A percentile compares a stretch with the other conserved stretches of the same genome.
These are phyloP conservation scores for Dorcoceras hygrometricum DNA, from an alignment of 257 asterid species.

Conservation along the genomic window DNA sequence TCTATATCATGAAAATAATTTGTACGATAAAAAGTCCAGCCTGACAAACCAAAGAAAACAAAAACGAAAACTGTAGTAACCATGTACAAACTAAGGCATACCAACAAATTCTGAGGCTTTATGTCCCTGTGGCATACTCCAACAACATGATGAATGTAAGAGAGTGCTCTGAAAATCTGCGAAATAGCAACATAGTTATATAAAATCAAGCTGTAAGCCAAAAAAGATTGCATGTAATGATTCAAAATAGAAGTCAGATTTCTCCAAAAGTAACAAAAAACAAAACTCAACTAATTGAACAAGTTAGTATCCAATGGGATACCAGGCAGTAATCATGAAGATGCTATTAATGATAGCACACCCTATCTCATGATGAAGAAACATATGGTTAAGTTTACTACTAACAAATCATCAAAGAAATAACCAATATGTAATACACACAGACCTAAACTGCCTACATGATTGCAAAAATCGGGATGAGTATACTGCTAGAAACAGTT, in stretches of 20 bases:
- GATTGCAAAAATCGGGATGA: slow-evolving; percentile 17
- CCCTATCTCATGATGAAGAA: background rate
- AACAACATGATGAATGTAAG: slow-evolving; percentile 55
- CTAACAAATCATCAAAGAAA: background rate
- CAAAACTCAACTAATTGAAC: slow-evolving; percentile 16
- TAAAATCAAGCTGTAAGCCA: slow-evolving; percentile 9
- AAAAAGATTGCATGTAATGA: too few relatives aligned
- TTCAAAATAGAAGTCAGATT: too few relatives aligned
- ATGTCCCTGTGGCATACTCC: slow-evolving; percentile 70
- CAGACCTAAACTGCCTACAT: background rate
- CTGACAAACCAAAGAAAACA: slow-evolving; percentile 2
- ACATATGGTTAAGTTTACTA: too few relatives aligned
- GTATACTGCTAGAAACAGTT: background rate
- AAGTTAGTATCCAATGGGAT: background rate
- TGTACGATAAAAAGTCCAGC: slow-evolving; percentile 7
- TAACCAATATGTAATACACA: background rate
- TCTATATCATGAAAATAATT: slow-evolving; percentile 3
- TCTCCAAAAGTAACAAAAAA: background rate
- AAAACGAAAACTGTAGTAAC: background rate
- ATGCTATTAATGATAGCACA: too few relatives aligned
- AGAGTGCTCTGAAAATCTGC: slow-evolving; percentile 62
- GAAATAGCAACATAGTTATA: slow-evolving; percentile 25
- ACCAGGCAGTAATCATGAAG: background rate
- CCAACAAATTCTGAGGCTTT: slow-evolving; percentile 68
- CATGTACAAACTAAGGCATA: slow-evolving; percentile 27